Percentiles rank a stretch among this genome's conserved stretches.
These are phyloP conservation scores for Fusarium subglutinans DNA, from an alignment of 2,329 filamentous ascomycete species.

Conservation along the genomic window DNA sequence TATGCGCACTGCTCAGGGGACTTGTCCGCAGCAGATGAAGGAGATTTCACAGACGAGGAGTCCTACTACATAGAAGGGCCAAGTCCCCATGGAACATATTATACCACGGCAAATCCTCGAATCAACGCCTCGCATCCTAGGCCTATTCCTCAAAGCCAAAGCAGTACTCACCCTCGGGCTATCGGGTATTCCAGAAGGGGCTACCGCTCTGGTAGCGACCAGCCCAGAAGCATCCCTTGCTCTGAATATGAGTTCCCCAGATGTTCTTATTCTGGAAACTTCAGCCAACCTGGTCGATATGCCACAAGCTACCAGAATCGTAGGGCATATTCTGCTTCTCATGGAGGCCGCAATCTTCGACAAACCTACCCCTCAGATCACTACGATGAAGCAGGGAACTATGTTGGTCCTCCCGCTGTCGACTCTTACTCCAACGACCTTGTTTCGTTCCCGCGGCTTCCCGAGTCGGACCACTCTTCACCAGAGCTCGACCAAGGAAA, in stretches of 20 bases:
- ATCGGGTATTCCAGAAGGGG: background rate
- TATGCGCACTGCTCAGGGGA: background rate
- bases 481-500: background rate
- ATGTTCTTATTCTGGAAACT: constrained; percentile 21
- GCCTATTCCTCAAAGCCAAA: background rate
- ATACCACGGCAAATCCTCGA: constrained; percentile 4
- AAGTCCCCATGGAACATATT: constrained; percentile 16
- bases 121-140: background rate
- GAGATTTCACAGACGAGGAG: constrained; percentile 6
- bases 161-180: background rate
- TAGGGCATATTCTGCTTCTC: constrained; percentile 12
- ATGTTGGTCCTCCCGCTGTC: constrained; percentile 12
- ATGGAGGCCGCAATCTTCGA: constrained; percentile 4
- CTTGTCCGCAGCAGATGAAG: background rate
- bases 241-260: background rate
- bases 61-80: constrained; percentile 8
- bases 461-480: constrained; percentile 9
- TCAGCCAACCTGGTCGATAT: constrained; percentile 17
- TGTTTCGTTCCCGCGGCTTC: constrained; percentile 28
- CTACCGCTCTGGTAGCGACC: background rate
- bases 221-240: background rate
- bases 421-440: background rate
- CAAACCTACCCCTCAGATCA: constrained; percentile 27
- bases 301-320: constrained; percentile 16
- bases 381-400: constrained; percentile 25